Conservation (phyloP, 805 yeast genomes). For the Huiozyma naganishii region DNA sequence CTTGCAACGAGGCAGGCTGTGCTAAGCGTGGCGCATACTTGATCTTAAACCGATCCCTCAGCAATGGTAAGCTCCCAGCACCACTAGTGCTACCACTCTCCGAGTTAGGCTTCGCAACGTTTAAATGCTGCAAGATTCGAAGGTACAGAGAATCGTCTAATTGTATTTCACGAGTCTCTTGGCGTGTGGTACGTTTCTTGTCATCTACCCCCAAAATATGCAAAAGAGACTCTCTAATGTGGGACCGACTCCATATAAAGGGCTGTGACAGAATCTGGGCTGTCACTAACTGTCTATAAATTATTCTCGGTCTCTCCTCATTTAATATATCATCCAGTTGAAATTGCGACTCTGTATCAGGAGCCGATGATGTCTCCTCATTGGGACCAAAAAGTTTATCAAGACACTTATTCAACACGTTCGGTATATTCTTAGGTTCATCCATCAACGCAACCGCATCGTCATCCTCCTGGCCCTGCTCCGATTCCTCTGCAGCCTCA, state of each 20-base stretch:
- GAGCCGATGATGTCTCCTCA: neutral
- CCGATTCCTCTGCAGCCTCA: slow-evolving; percentile 8
- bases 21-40: slow-evolving; percentile 7
- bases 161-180: slow-evolving; percentile 2
- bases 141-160: slow-evolving; percentile 15
- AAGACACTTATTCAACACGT: neutral
- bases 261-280: slow-evolving; percentile 14
- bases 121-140: slow-evolving; percentile 4
- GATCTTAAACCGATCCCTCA: slow-evolving; percentile 14
- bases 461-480: neutral
- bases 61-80: slow-evolving; percentile 1
- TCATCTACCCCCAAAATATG: slow-evolving; percentile 21
- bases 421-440: neutral
- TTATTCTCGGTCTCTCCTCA: slow-evolving; percentile 22
- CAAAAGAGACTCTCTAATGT: slow-evolving; percentile 15
- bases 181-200: neutral
- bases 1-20: slow-evolving; percentile 7
- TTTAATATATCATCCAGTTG: slow-evolving; percentile 10
- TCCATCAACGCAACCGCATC: neutral
- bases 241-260: slow-evolving; percentile 22
- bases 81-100: neutral
- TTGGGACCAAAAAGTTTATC: slow-evolving; percentile 2
- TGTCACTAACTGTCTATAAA: slow-evolving; percentile 23
- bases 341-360: neutral
- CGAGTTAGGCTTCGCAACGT: neutral